These are phyloP conservation scores for Tausonia pullulans DNA, from an alignment of 1,284 basidiomycete genomes.

Conservation along the genomic window DNA sequence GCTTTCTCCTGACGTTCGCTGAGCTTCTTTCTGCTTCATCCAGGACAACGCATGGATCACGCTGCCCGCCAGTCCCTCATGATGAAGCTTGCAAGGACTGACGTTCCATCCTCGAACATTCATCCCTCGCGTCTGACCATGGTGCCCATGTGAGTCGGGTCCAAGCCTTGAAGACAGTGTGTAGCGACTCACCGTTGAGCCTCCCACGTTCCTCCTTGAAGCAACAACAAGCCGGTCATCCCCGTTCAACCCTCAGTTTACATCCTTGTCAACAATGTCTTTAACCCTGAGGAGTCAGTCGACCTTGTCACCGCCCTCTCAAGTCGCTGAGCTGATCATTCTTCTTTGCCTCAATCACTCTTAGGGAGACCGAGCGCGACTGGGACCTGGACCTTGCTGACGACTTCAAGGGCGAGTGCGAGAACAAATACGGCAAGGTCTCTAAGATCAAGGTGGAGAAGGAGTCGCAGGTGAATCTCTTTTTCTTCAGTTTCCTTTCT, in stretches of 20 bases:
- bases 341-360: neutral
- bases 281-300: slow-evolving; percentile 81
- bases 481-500: neutral
- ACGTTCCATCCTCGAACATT: slow-evolving; percentile 34
- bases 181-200: slow-evolving; percentile 16
- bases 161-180: too few relatives aligned
- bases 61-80: slow-evolving; percentile 44
- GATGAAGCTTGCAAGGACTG: slow-evolving; percentile 94
- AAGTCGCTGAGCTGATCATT: slow-evolving; percentile 1
- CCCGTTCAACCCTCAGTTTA: slow-evolving; percentile 51
- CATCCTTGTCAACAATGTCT: slow-evolving; percentile 88
- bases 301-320: neutral
- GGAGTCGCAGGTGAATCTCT: slow-evolving; percentile 64
- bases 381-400: slow-evolving; percentile 96
- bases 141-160: neutral
- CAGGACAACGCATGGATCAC: slow-evolving; percentile 16
- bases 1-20: too few relatives aligned
- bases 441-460: slow-evolving; percentile 83
- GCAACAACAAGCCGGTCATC: slow-evolving; percentile 29
- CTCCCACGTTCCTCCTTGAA: slow-evolving; percentile 23
- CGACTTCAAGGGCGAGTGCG: slow-evolving; percentile 89
- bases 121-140: slow-evolving; percentile 8
- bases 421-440: slow-evolving; percentile 79
- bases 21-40: neutral
- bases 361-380: slow-evolving; percentile 82